phyloP scores from a whole-genome alignment of 108 stramenopile genomes.

The Hondaea fermentalgiana region DNA sequence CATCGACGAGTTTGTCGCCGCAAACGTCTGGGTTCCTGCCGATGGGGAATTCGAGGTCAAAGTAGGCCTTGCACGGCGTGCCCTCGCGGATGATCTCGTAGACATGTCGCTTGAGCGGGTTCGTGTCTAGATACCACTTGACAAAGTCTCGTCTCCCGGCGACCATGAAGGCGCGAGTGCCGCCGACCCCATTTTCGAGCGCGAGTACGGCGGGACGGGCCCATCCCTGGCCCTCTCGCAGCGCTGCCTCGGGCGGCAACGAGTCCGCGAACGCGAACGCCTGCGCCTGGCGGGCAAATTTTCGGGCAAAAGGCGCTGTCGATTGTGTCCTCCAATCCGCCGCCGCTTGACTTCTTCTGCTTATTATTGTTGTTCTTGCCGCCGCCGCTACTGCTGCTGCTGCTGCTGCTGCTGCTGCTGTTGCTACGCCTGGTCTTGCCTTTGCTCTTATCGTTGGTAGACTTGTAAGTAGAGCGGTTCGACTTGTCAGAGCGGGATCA shows the following conservation, averaged over 20 bases:
- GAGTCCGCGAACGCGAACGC: not conserved
- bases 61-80: constrained; percentile 50
- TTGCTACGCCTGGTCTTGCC: too few relatives aligned
- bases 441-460: too few relatives aligned
- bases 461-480: too few relatives aligned
- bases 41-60: constrained; percentile 48
- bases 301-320: too few relatives aligned
- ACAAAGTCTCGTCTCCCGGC: not conserved
- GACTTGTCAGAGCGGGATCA: too few relatives aligned
- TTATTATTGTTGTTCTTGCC: too few relatives aligned
- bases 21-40: constrained; percentile 28
- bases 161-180: not conserved
- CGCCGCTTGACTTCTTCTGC: too few relatives aligned
- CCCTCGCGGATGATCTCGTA: constrained; percentile 55
- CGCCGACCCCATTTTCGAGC: not conserved
- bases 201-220: not conserved
- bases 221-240: not conserved
- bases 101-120: constrained; percentile 31
- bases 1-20: constrained; percentile 20
- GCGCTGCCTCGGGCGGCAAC: not conserved
- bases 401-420: too few relatives aligned
- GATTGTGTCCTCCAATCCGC: too few relatives aligned
- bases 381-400: too few relatives aligned
- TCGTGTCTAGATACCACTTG: not conserved
- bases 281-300: not conserved